These are phyloP conservation scores for Fagus crenata DNA, from an alignment of 306 rosid genomes.

Conservation along the genomic window DNA sequence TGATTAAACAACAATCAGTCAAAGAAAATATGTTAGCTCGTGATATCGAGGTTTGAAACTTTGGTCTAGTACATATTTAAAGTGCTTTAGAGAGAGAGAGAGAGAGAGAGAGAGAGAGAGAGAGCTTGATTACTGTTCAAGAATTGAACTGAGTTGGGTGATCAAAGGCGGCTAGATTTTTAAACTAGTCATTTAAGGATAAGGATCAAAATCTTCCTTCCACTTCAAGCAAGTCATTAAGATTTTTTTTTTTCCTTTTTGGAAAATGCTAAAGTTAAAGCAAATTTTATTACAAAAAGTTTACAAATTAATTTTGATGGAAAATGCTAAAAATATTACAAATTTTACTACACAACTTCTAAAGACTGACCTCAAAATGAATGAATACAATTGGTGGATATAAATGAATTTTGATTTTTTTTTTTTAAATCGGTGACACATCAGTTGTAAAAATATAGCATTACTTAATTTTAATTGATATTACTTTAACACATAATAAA, in stretches of 20 bases:
- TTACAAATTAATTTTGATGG: too few relatives aligned
- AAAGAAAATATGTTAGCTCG: background rate
- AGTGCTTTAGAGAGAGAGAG: conserved; percentile 11
- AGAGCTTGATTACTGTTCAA: conserved; percentile 16
- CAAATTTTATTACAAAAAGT: too few relatives aligned
- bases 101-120: background rate
- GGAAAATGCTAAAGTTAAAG: too few relatives aligned
- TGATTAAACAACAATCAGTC: background rate
- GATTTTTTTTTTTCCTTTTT: background rate
- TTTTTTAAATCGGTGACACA: too few relatives aligned
- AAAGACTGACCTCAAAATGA: too few relatives aligned
- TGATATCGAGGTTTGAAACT: conserved; percentile 11
- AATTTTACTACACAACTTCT: too few relatives aligned
- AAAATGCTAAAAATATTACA: too few relatives aligned
- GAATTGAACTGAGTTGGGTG: conserved; percentile 25
- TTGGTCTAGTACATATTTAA: conserved; percentile 18
- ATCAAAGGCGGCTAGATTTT: background rate
- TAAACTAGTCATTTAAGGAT: background rate
- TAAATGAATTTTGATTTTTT: too few relatives aligned
- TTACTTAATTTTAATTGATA: too few relatives aligned
- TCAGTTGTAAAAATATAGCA: too few relatives aligned
- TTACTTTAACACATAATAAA: too few relatives aligned
- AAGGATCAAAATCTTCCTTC: background rate
- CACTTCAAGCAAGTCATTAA: background rate
- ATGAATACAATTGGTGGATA: too few relatives aligned